Evolutionary conservation across 2,329 filamentous ascomycete genomes (phyloP).

Genomic region (Rhinocladiella mackenziei): DNA sequence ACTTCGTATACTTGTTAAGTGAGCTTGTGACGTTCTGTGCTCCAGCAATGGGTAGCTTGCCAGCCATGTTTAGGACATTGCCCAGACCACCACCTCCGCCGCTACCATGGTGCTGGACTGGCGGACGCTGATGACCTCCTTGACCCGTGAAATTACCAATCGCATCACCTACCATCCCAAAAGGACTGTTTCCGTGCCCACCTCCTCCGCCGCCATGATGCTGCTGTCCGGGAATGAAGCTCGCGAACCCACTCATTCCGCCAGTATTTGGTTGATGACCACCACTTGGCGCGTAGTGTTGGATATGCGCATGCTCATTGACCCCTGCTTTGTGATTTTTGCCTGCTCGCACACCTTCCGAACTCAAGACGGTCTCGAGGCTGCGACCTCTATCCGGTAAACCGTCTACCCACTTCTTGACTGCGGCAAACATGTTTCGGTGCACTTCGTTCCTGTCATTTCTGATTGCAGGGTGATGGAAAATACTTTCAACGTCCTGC

Average conservation of each 20-base stretch:
- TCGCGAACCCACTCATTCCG: constrained; percentile 18
- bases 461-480: constrained; percentile 85
- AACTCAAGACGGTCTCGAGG: constrained; percentile 71
- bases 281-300: constrained; percentile 1
- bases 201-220: constrained; percentile 6
- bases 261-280: constrained; percentile 14
- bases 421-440: constrained; percentile 80
- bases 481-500: constrained; percentile 73
- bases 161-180: constrained; percentile 22
- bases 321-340: constrained; percentile 65
- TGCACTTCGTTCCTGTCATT: constrained; percentile 75
- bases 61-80: constrained; percentile 26
- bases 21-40: constrained; percentile 16
- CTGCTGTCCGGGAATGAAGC: constrained; percentile 20
- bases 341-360: constrained; percentile 75
- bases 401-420: constrained; percentile 73
- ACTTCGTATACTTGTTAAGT: constrained; percentile 20
- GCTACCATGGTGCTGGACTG: constrained; percentile 9
- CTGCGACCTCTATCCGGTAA: constrained; percentile 62
- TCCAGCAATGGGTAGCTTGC: constrained; percentile 28
- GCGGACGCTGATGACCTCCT: constrained; percentile 11
- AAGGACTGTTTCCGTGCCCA: constrained; percentile 11
- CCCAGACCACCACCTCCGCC: constrained; percentile 20
- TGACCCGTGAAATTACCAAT: constrained; percentile 20
- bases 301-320: constrained; percentile 20